Evolutionary conservation across 345 rosid species (phyloP), one percentile per base, ranked within the genome.

Genomic region (Durio zibethinus): DNA sequence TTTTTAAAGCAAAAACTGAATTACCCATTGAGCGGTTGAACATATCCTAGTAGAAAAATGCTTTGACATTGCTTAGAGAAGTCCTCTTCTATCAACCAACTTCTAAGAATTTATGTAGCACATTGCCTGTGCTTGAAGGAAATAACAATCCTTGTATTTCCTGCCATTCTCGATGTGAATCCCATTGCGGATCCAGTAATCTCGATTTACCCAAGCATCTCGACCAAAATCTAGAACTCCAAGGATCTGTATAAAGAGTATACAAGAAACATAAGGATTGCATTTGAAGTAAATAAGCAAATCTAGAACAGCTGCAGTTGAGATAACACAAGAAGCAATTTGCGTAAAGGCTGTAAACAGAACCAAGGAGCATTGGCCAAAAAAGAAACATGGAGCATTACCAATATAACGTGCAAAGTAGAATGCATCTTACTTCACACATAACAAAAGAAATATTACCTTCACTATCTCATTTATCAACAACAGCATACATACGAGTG

Each of bases 81-180:
- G 56, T 23, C 25, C 15, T 72, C 31, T n/a, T 14, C 20, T 25
- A 15, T 48, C 40, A 0, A 50, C 27, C 74, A 38, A 15, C 21
- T 74, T 27, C 29, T 85, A 87, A 47, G 89, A 85, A 77, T 92
- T 92, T 57, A 96, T 92, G 78, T 88, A 92, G 72, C 93, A 91
- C 88, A 88, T 82, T 5, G 97, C 94, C 83, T 91, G 94, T 48
- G 94, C 97, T 86, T 92, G 92, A 75, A 93, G 83, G 70, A 85
- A 93, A 83, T 86, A 90, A 47, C 98, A 96, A 79, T 96, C 98
- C 86, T 86, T 92, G 86, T 96, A 96, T 87, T 93, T 96, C 83
- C 89, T 90, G 76, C 88, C 89, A 65, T 88, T 90, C 16, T 93
- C 97, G 18, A 87, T 56, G 78, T 88, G 89, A 80, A 96, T 86